Base-by-base conservation (phyloP, 257 asterid species). In the Solanum rostratum region DNA sequence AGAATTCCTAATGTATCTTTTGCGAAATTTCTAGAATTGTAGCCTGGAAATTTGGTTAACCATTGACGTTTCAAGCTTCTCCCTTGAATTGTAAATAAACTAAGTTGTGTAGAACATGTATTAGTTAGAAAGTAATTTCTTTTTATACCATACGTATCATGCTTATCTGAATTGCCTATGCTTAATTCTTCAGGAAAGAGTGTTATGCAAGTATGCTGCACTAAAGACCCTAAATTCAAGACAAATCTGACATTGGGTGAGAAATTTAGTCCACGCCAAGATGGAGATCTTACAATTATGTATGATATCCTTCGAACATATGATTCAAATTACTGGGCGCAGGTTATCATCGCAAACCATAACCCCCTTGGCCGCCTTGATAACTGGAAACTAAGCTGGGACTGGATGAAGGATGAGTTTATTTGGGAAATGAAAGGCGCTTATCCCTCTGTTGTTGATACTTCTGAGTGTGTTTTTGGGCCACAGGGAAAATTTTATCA, bases 331-430 rank as follows among this genome's bases (percentile, higher is more conserved):
- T 96, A 96, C 83, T 95, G 98, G 98, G 98, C 99, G 0, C 91
- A 91, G 45, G 98, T 96, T 37, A 90, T 91, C 1, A 95, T 96
- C 7, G 88, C 92, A 43, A 95, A 94, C 86, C 97, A 95, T 88
- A 93, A 93, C 85, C 92, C 96, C 4, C 97, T 96, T 7, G 98
- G 97, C 54, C 91, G 99, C 1, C 97, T 96, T 29, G 98, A 96
- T 46, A 91, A 91, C 90, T 96, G 98, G 99, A 90, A 90, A 85
- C 80, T 96, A 27, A 95, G 97, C 90, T 96, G 98, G 98, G 98
- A 96, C 74, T 96, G 99, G 99, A 95, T 96, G 98, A 94, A 93
- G 60, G 98, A 92, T 11, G 99, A 95, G 89, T 96, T 96, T 88
- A 93, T 96, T 45, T 85, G 84, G 49, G 90, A 94, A 84, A 94